phyloP scores from a whole-genome alignment of 257 asterid genomes.

The Vinca minor region DNA sequence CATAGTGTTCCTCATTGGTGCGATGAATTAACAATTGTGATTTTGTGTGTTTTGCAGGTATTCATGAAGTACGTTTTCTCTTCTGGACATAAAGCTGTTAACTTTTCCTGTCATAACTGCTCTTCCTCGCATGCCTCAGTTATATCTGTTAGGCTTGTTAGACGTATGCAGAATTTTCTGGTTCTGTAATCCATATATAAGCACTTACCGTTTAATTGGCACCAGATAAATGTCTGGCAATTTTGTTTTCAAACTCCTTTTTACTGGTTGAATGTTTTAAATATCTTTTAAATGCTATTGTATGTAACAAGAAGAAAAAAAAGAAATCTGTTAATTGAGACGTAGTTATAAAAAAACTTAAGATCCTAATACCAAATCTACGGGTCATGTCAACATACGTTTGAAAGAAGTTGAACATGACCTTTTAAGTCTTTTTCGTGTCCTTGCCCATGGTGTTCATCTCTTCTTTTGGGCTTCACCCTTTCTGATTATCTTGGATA shows the following conservation, averaged over 20 bases:
- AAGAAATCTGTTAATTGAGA: too few relatives aligned
- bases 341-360: not conserved
- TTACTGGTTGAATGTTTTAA: too few relatives aligned
- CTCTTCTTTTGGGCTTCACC: not conserved
- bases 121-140: not conserved
- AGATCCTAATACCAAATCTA: not conserved
- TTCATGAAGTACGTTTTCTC: constrained; percentile 76
- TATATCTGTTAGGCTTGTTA: not conserved
- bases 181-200: not conserved
- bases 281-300: too few relatives aligned
- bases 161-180: not conserved
- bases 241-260: not conserved
- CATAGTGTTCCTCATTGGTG: not conserved
- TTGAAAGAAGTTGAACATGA: too few relatives aligned
- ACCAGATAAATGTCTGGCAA: not conserved
- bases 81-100: constrained; percentile 21
- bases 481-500: not conserved
- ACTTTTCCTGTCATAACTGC: not conserved
- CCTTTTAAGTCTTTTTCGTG: too few relatives aligned
- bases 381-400: too few relatives aligned
- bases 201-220: not conserved
- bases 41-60: constrained; percentile 64
- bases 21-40: constrained; percentile 15
- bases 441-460: not conserved
- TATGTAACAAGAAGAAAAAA: too few relatives aligned